phyloP scores from a whole-genome alignment of 2,329 filamentous ascomycete species.

The Coniella vitis region DNA sequence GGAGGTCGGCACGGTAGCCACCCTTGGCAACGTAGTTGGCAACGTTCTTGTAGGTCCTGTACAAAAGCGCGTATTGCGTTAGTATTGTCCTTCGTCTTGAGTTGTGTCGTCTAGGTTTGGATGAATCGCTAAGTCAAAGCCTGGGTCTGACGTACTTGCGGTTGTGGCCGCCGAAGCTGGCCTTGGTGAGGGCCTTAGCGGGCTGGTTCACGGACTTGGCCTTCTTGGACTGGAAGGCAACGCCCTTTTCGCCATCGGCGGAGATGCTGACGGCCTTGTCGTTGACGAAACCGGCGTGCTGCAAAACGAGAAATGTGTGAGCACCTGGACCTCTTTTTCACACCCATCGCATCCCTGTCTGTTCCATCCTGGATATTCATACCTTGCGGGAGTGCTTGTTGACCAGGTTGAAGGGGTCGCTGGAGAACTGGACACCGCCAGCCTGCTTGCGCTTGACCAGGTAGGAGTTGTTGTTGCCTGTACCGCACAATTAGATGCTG shows the following conservation, averaged over 20 bases:
- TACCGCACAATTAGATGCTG: slow-evolving; percentile 18
- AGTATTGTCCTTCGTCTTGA: not conserved
- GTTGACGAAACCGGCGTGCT: slow-evolving; percentile 92
- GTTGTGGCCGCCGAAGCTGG: slow-evolving; percentile 67
- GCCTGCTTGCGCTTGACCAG: slow-evolving; percentile 80
- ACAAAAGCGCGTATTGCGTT: not conserved
- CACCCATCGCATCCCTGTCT: not conserved
- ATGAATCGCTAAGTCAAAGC: too few relatives aligned
- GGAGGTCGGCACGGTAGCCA: slow-evolving; percentile 78
- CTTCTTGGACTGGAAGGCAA: slow-evolving; percentile 84
- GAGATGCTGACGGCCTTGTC: slow-evolving; percentile 85
- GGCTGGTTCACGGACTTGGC: slow-evolving; percentile 65
- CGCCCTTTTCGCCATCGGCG: slow-evolving; percentile 68
- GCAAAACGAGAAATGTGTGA: slow-evolving; percentile 26
- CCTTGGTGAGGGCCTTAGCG: slow-evolving; percentile 55
- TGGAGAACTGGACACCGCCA: slow-evolving; percentile 84
- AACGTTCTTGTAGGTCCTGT: slow-evolving; percentile 81
- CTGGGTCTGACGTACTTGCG: slow-evolving; percentile 63
- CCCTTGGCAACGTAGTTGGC: slow-evolving; percentile 76
- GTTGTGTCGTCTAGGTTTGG: not conserved
- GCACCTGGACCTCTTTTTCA: slow-evolving; percentile 14
- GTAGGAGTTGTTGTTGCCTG: slow-evolving; percentile 83
- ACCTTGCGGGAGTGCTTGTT: slow-evolving; percentile 94
- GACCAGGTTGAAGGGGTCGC: slow-evolving; percentile 85
- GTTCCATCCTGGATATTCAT: slow-evolving; percentile 21